Conservation (phyloP, 129 eudicot genomes). For the Centrapalus pauciflorus region DNA sequence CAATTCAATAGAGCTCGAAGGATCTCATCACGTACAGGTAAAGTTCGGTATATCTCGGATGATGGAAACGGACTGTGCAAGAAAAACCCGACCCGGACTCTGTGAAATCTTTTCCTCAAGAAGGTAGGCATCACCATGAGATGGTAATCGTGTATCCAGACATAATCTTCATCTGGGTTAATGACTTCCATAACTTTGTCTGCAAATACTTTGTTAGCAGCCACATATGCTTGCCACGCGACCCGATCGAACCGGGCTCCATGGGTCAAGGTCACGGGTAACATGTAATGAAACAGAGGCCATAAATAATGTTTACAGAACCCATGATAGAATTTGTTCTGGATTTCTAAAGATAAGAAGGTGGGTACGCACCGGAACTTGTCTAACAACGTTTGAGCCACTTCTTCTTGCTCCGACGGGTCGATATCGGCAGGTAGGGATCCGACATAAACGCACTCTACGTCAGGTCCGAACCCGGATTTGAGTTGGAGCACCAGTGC, state of each 20-base stretch:
- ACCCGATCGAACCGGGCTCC: conserved; percentile 58
- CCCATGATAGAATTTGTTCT: conserved; percentile 69
- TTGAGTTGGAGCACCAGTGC: conserved; percentile 65
- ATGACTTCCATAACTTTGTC: conserved; percentile 78
- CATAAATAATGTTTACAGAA: conserved; percentile 95
- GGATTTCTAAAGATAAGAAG: conserved; percentile 52
- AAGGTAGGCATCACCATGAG: conserved; percentile 83
- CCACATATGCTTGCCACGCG: conserved; percentile 75
- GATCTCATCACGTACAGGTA: conserved; percentile 84
- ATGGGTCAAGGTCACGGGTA: conserved; percentile 51
- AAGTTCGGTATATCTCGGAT: conserved; percentile 67
- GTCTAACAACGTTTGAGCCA: conserved; percentile 52
- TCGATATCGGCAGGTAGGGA: conserved; percentile 57
- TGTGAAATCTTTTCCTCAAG: conserved; percentile 55
- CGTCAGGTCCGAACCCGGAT: conserved; percentile 60
- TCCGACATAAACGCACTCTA: conserved; percentile 67
- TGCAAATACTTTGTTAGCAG: conserved; percentile 77
- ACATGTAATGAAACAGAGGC: conserved; percentile 90
- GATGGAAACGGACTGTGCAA: conserved; percentile 81
- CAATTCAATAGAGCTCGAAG: conserved; percentile 69
- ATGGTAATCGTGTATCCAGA: conserved; percentile 93
- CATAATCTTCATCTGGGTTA: conserved; percentile 81
- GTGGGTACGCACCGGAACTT: conserved; percentile 79
- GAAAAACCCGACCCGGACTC: conserved; percentile 80
- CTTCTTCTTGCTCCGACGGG: conserved; percentile 67